Base-by-base conservation (phyloP, 768 basidiomycete genomes). In the Lentinula lateritia region DNA sequence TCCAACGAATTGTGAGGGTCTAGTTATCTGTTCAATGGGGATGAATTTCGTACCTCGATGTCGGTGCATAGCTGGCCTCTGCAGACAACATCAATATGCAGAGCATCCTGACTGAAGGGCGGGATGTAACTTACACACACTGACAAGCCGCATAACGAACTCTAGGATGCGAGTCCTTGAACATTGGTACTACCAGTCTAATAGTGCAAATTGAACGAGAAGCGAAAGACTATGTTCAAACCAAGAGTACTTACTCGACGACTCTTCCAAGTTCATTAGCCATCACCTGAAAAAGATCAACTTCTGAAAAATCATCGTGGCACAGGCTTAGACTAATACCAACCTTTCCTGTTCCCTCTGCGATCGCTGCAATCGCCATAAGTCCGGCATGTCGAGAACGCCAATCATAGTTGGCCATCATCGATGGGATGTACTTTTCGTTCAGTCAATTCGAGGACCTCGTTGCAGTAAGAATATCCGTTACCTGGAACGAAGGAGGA, bases 51-150 rank as follows among this genome's bases (percentile, higher is more conserved):
- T 70, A 90, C 91, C 76, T 92, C 92, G 48, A 94, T 78, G 74
- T 95, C 93, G 4, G 91, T 93, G 69, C 93, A 94, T 4, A 96
- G 76, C 69, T 95, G 93, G 0, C 93, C 93, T 52, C 93, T 92
- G 65, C 38, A 18, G 63, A 39, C 8, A 18, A 20, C 63, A 59
- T 34, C 65, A 61, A 50, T 50, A 50, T 23, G 62, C 41, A 62
- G 52, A 53, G 34, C 23, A 52, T 56, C 59, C 10, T 5, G 43
- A 32, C 1, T 46, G 28, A 63, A 56, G 38, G 55, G 34, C 54
- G 56, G 45, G 46, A 42, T 45, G 3, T 4, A 34, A 78, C 80
- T 66, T 79, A 93, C 92, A 93, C 78, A 79, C 92, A 93, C 75
- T 95, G 93, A 73, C 92, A 92, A 48, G 93, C 91, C 2, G 92